These are phyloP conservation scores for Vanrija sp. DNA, from an alignment of 1,284 basidiomycete species.

Conservation along the genomic window DNA sequence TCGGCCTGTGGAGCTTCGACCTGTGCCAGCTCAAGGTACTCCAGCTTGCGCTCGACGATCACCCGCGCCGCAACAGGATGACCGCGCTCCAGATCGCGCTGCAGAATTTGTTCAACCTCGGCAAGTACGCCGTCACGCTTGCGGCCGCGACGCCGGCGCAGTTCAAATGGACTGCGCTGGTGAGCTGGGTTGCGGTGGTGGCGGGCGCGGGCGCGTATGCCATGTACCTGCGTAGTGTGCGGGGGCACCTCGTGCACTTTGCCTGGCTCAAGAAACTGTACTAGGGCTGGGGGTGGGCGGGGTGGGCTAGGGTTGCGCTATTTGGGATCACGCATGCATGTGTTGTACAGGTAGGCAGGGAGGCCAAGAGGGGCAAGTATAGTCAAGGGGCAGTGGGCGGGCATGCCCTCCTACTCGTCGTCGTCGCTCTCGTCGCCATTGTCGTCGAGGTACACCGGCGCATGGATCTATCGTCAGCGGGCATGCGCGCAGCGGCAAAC, in stretches of 20 bases:
- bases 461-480: constrained; percentile 13
- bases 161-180: constrained; percentile 48
- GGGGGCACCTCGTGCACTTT: constrained; percentile 42
- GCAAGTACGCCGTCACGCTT: constrained; percentile 41
- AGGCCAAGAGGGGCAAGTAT: too few species aligned
- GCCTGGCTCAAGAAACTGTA: constrained; percentile 22
- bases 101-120: constrained; percentile 48
- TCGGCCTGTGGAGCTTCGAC: constrained; percentile 54
- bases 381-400: too few species aligned
- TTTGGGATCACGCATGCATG: neutral
- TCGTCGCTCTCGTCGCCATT: neutral
- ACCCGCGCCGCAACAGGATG: constrained; percentile 47
- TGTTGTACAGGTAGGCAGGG: too few species aligned
- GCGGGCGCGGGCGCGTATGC: constrained; percentile 34
- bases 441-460: constrained; percentile 9
- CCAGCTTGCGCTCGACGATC: constrained; percentile 42
- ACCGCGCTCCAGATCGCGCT: constrained; percentile 49
- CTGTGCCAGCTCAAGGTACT: constrained; percentile 49
- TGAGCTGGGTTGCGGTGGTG: constrained; percentile 40
- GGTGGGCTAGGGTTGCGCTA: neutral
- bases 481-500: constrained; percentile 3
- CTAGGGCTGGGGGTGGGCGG: too few species aligned
- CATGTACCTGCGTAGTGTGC: constrained; percentile 29
- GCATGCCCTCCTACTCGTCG: constrained; percentile 5
- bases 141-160: constrained; percentile 27